Evolutionary conservation across 2,329 filamentous ascomycete genomes (phyloP).

Genomic region (Penicillium nordicum): DNA sequence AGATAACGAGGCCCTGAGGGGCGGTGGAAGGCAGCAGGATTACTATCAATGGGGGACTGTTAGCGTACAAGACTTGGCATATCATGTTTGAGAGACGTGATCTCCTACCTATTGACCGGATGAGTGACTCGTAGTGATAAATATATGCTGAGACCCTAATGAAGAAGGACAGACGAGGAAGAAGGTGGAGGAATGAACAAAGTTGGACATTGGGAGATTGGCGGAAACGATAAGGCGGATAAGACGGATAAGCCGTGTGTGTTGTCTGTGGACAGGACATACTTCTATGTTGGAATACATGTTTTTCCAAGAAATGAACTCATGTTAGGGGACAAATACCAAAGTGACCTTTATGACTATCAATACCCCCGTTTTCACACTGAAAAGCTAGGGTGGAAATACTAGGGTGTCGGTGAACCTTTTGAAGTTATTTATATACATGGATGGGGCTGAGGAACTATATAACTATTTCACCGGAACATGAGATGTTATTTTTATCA

Average conservation of each 20-base stretch:
- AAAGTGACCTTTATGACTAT: not conserved
- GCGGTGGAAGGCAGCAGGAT: conserved; percentile 33
- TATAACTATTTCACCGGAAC: too few relatives aligned
- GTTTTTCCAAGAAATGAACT: not conserved
- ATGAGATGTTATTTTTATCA: too few relatives aligned
- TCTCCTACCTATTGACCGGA: not conserved
- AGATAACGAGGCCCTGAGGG: conserved; percentile 8
- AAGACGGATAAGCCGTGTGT: not conserved
- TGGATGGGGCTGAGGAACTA: not conserved
- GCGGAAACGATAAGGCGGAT: not conserved
- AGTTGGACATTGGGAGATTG: not conserved
- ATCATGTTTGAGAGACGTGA: not conserved
- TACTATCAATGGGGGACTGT: conserved; percentile 8
- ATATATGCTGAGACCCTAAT: not conserved
- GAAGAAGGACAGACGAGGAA: not conserved
- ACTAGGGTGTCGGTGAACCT: not conserved
- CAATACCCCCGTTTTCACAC: not conserved
- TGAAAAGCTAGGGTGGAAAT: not conserved
- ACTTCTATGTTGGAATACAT: not conserved
- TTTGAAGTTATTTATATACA: not conserved
- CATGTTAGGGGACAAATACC: not conserved
- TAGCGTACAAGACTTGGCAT: conserved; percentile 5
- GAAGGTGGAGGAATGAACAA: not conserved
- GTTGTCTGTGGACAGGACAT: not conserved
- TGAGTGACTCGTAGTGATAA: not conserved